Evolutionary conservation across 495 filamentous ascomycete species (phyloP), one percentile per base, ranked within the genome.

Genomic region (Annulohypoxylon maeteangense): DNA sequence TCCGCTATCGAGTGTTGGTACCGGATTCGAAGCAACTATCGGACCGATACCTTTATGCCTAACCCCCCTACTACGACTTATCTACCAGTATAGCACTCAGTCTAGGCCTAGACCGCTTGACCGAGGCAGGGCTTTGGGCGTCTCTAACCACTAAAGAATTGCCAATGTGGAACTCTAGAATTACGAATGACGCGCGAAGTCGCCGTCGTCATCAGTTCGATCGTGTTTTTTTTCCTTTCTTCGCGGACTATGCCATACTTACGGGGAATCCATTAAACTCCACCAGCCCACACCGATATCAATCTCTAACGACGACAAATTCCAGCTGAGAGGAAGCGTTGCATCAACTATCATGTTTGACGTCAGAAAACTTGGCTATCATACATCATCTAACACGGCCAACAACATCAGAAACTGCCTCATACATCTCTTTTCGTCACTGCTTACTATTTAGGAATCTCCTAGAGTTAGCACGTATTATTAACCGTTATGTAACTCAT

Each of bases 391-490:
- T 29, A 18, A 16, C 51, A 61, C 29, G 36, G 16, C 22, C 42
- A 18, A 16, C 42, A 18, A 16, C 51, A 61, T 45, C 7, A 20
- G 40, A 40, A 42, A 11, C 6, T 25, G 3, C 27, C 16, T 16
- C 18, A 8, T 25, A 11, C 56, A 51, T 44, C 12, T 50, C 44
- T 54, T 4, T 4, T 36, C 22, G 29, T 34, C 29, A 20, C 20
- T 67, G 63, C 63, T 71, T 71, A 71, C 69, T 71, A 45, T 60
- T 61, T 48, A 8, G 5, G 11, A 34, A 16, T 38, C 34, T 27
- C 20, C 18, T 23, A 32, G 38, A 50, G 29, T 36, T 10, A 40
- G n/a, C 4, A 51, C 23, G 16, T 42, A 31, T 34, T 22, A 23
- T 14, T 25, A 34, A 31, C 11, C 11, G 12, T 14, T 14, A n/a